These are phyloP conservation scores for Thalassiosira delicatula DNA, from an alignment of 352 stramenopile species.

Conservation along the genomic window DNA sequence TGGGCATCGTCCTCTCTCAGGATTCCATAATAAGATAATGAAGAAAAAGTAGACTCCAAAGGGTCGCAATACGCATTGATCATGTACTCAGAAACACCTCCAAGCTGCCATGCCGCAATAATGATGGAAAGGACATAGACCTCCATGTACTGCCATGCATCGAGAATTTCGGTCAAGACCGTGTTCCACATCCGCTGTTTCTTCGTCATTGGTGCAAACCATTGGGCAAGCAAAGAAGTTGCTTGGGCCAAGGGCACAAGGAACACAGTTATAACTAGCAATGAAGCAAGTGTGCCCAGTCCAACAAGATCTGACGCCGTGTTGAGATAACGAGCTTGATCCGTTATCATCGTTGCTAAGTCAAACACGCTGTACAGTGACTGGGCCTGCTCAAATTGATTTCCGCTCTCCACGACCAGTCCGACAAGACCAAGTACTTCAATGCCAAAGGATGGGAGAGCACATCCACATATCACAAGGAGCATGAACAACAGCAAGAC, in stretches of 20 bases:
- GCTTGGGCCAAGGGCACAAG: conserved; percentile 77
- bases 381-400: conserved; percentile 73
- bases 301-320: conserved; percentile 67
- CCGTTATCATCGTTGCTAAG: conserved; percentile 75
- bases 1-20: conserved; percentile 77
- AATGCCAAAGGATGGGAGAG: conserved; percentile 71
- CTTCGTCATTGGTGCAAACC: conserved; percentile 72
- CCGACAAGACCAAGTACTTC: conserved; percentile 79
- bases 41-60: conserved; percentile 70
- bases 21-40: conserved; percentile 77
- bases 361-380: conserved; percentile 74
- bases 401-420: conserved; percentile 75
- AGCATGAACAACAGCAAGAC: conserved; percentile 42
- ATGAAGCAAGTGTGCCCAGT: conserved; percentile 66
- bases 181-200: conserved; percentile 54
- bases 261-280: conserved; percentile 79
- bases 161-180: conserved; percentile 73
- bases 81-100: conserved; percentile 77
- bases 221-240: conserved; percentile 64
- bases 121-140: conserved; percentile 81
- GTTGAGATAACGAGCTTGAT: conserved; percentile 74
- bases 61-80: conserved; percentile 79
- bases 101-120: conserved; percentile 80
- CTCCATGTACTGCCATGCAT: conserved; percentile 85
- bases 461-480: conserved; percentile 73